Evolutionary conservation across 2,329 filamentous ascomycete species (phyloP), one percentile per base, ranked within the genome.

Genomic region (Paraconiothyrium brasiliense): DNA sequence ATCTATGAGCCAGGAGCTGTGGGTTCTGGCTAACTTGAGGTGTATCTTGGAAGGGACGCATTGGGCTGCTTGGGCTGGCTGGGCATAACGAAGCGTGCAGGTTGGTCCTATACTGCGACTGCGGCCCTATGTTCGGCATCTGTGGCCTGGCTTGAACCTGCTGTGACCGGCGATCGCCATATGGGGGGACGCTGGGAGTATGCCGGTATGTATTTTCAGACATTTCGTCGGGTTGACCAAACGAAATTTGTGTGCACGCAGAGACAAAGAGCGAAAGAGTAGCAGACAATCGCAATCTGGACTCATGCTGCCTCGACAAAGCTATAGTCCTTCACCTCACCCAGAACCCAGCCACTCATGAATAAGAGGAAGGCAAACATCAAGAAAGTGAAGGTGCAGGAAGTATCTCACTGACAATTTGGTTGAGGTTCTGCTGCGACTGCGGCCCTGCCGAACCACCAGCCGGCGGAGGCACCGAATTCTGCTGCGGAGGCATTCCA

Each of bases 391-490:
- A 39, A 34, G 41, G 37, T 34, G 14, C 8, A 55, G 20, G 27
- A 16, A 47, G 32, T 22, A n/a, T 35, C 49, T 5, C 22, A 84
- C 94, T 86, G 86, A 97, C 94, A 79, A 98, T 98, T 71, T 97
- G 93, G 72, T 98, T 98, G 1, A 97, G 80, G 75, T 97, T 97
- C 72, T 96, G 92, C 65, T 94, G 93, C 2, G 91, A 93, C 80
- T 93, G 89, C 14, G 78, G 69, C n/a, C 73, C 79, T 51, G 82
- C 75, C 60, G 83, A 78, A 69, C 79, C 64, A 61, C 78, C 72
- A 65, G 82, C 78, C 62, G 84, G 79, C 62, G 84, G 79, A 62
- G 83, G 80, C 46, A 80, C 81, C 66, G 81, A 78, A 59, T 80
- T 77, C 58, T 81, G 81, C 64, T 84, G 82, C 63, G 83, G 81